A percentile compares a stretch with the other conserved stretches of the same genome.
Evolutionary conservation across 1,139 yeast species (phyloP).

Genomic region (Pichia sp.): DNA sequence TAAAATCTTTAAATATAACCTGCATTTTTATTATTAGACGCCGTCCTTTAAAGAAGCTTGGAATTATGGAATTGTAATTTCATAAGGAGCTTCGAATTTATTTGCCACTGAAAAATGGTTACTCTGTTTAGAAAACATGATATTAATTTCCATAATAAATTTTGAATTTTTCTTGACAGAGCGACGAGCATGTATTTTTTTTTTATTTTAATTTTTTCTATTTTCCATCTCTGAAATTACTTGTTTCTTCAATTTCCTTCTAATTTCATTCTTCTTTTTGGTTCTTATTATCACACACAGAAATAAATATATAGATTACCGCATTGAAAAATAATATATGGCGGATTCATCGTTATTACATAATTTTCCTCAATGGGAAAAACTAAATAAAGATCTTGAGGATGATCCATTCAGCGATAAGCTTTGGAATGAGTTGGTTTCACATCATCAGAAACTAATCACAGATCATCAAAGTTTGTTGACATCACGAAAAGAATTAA

Average conservation of each 20-base stretch:
- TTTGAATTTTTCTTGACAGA: not conserved
- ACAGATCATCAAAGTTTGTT: constrained; percentile 16
- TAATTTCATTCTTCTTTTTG: too few species aligned
- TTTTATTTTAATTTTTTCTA: not conserved
- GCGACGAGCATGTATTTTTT: not conserved
- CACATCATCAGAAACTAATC: constrained; percentile 22
- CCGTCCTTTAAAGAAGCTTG: too few species aligned
- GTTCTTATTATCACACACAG: too few species aligned
- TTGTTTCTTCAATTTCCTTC: too few species aligned
- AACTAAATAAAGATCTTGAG: constrained; percentile 14
- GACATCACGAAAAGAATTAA: constrained; percentile 14
- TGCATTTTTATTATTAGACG: constrained; percentile 39
- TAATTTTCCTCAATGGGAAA: constrained; percentile 27
- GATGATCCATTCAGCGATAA: constrained; percentile 21
- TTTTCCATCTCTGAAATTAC: too few species aligned
- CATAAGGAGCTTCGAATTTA: too few species aligned
- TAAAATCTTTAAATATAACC: constrained; percentile 82
- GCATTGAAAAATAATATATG: constrained; percentile 1
- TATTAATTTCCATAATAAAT: too few species aligned
- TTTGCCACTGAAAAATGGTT: constrained; percentile 10
- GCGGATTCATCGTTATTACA: constrained; percentile 9
- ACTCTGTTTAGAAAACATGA: not conserved
- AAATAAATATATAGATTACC: too few species aligned
- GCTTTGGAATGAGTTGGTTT: constrained; percentile 22
- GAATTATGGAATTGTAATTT: too few species aligned